Evolutionary conservation across 495 filamentous ascomycete genomes (phyloP).

Genomic region (Penicillium turbatum): DNA sequence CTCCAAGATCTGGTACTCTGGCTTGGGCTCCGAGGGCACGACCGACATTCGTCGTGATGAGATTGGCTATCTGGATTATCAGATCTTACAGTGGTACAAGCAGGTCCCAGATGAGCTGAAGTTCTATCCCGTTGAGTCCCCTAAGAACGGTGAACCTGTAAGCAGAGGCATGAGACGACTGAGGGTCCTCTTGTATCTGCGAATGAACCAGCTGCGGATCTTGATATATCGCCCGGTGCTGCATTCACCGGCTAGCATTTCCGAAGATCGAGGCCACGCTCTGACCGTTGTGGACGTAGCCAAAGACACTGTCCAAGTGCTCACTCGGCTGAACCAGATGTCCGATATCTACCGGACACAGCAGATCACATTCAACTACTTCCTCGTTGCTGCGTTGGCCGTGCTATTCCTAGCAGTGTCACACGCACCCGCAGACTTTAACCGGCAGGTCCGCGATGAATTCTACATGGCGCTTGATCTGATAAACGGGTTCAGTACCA

Average conservation of each 20-base stretch:
- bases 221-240: conserved; percentile 78
- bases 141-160: conserved; percentile 36
- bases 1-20: conserved; percentile 73
- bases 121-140: conserved; percentile 53
- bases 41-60: conserved; percentile 56
- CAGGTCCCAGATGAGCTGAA: conserved; percentile 54
- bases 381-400: conserved; percentile 73
- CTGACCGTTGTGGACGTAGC: conserved; percentile 71
- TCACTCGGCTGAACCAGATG: conserved; percentile 72
- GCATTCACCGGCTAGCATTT: conserved; percentile 70
- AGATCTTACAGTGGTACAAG: conserved; percentile 76
- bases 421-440: conserved; percentile 76
- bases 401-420: conserved; percentile 80
- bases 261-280: conserved; percentile 62
- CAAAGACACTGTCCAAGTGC: conserved; percentile 71
- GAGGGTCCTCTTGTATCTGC: conserved; percentile 56
- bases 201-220: conserved; percentile 80
- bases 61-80: conserved; percentile 71
- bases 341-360: conserved; percentile 75
- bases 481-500: conserved; percentile 73
- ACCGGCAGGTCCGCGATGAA: conserved; percentile 67
- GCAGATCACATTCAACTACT: conserved; percentile 84
- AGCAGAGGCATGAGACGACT: conserved; percentile 49
- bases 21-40: conserved; percentile 44
- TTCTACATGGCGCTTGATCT: conserved; percentile 85